These are phyloP conservation scores for Fraxinus nigra DNA, from an alignment of 305 asterid genomes.

Conservation along the genomic window DNA sequence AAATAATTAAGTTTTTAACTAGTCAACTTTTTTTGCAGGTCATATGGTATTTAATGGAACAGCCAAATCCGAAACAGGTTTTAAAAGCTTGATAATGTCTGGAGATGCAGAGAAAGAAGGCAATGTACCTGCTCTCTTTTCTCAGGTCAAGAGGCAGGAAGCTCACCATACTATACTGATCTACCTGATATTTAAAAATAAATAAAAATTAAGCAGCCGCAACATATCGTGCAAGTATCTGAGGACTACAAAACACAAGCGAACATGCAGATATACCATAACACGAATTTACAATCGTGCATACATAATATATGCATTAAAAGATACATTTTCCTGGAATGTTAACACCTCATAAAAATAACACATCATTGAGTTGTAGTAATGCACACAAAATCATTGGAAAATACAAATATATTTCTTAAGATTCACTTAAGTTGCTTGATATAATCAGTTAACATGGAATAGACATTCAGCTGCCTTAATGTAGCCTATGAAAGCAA, in stretches of 20 bases:
- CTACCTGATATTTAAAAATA: conserved; percentile 49
- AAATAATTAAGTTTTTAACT: not conserved
- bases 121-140: conserved; percentile 70
- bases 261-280: not conserved
- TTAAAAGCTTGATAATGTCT: not conserved
- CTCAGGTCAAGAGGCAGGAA: conserved; percentile 85
- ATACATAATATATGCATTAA: not conserved
- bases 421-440: not conserved
- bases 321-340: not conserved
- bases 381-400: not conserved
- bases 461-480: not conserved
- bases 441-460: not conserved
- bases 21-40: not conserved
- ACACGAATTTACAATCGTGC: not conserved
- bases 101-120: not conserved
- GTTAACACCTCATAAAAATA: not conserved
- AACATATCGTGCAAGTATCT: not conserved
- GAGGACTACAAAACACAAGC: not conserved
- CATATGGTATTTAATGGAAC: not conserved
- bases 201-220: not conserved
- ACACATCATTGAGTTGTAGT: not conserved
- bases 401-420: not conserved
- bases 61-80: not conserved
- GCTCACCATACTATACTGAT: conserved; percentile 92
- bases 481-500: not conserved